Evolutionary conservation across 2,329 filamentous ascomycete genomes (phyloP).

Genomic region (Erysiphe pulchra): DNA sequence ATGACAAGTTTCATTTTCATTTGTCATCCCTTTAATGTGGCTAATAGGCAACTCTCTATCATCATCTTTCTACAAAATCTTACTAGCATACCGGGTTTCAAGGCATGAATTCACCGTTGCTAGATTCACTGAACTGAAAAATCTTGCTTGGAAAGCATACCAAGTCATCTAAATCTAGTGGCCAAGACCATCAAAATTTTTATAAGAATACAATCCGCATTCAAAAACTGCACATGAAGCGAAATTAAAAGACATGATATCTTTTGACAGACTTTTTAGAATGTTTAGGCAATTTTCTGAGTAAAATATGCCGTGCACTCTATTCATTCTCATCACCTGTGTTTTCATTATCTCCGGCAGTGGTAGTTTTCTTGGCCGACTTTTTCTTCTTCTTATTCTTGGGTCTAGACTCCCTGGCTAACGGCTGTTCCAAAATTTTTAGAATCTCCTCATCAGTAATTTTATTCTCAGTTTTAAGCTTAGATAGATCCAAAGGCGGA

Average conservation of each 20-base stretch:
- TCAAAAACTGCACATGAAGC: not conserved
- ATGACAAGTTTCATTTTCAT: too few species aligned
- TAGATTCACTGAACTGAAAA: too few species aligned
- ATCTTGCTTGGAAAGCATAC: not conserved
- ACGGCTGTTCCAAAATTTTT: slow-evolving; percentile 74
- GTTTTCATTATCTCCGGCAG: slow-evolving; percentile 11
- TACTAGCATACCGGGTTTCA: not conserved
- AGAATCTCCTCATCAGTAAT: slow-evolving; percentile 89
- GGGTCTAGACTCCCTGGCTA: slow-evolving; percentile 69
- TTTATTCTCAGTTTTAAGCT: slow-evolving; percentile 91
- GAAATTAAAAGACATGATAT: too few species aligned
- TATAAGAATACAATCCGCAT: not conserved
- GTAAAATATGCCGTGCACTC: too few species aligned
- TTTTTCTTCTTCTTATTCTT: slow-evolving; percentile 62
- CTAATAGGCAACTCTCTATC: too few species aligned
- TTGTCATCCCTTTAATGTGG: too few species aligned
- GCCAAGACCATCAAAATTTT: not conserved
- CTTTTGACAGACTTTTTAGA: too few species aligned
- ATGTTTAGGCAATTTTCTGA: too few species aligned
- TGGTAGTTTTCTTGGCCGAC: slow-evolving; percentile 19
- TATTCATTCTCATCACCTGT: slow-evolving; percentile 15
- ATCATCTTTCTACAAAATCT: not conserved
- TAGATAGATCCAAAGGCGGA: slow-evolving; percentile 47
- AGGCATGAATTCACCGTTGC: too few species aligned
- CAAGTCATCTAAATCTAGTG: not conserved